Conservation (phyloP, 768 basidiomycete genomes). For the Termitomyces sp. region DNA sequence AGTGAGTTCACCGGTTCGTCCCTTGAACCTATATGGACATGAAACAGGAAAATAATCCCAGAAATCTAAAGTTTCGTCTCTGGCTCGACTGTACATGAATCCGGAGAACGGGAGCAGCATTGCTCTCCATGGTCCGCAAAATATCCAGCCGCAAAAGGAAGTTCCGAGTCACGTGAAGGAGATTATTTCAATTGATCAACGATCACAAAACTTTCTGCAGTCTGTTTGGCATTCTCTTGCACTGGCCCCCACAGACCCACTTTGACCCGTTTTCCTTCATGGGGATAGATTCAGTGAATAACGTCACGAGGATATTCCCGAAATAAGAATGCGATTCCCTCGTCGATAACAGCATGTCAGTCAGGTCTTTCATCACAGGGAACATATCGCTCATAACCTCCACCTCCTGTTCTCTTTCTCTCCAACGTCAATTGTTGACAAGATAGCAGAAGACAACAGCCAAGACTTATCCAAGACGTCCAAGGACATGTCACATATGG, state of each 20-base stretch:
- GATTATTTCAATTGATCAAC: background rate
- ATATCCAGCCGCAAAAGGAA: too few species aligned
- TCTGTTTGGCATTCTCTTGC: background rate
- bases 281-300: too few species aligned
- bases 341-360: background rate
- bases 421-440: too few species aligned
- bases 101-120: background rate
- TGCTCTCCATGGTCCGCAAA: too few species aligned
- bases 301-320: too few species aligned
- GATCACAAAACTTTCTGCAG: background rate
- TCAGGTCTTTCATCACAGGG: background rate
- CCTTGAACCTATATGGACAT: background rate
- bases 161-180: background rate
- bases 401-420: background rate
- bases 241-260: too few species aligned
- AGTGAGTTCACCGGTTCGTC: background rate
- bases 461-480: too few species aligned
- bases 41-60: background rate
- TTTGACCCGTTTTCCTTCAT: background rate
- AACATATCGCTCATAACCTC: background rate
- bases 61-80: background rate
- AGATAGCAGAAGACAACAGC: too few species aligned
- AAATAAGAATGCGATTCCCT: background rate
- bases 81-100: background rate
- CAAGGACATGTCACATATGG: too few species aligned